Base-by-base conservation (phyloP, 441 rosid species). In the Iberis amara region DNA sequence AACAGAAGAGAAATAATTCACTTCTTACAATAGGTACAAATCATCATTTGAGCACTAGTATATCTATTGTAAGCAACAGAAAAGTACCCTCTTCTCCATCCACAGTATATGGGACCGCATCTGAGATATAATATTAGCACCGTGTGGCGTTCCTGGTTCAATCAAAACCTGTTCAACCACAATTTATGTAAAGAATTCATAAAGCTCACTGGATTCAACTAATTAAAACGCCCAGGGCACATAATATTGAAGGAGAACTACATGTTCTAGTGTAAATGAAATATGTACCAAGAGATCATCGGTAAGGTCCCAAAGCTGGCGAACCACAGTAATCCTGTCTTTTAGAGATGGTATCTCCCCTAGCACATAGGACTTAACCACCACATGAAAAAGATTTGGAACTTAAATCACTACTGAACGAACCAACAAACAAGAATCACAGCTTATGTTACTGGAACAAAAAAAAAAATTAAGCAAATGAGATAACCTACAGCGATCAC, bases 221-320 rank as follows among this genome's bases (percentile, higher is more conserved):
- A 53, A 52, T 59, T 8, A 42, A 59, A 62, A 54, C 40, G 28
- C 9, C 42, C 14, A 6, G 40, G 18, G 44, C 11, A 53, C 35
- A 12, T 0, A 3, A 41, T 11, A 55, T 18, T 7, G 4, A 39
- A 11, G 38, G 28, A 52, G 24, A 39, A 52, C 3, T 31, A 32
- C 15, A 47, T 11, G 47, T 47, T 46, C 37, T 11, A 63, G 49
- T 52, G 31, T 9, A 21, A 28, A 37, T 1, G 30, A 41, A 11
- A 10, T 45, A 4, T 57, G 39, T 88, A 91, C 96, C 87, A 91
- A 73, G 69, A 91, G 79, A 83, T 88, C 98, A 47, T 49, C 54
- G 11, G 98, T 91, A 63, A 88, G 95, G 72, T 80, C 83, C 98
- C 98, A 91, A 64, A 91, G 96, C 65, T 88, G 98, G 67, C 95